Evolutionary conservation across 495 filamentous ascomycete species (phyloP).

Genomic region (Hyphodiscus hymeniophilus): DNA sequence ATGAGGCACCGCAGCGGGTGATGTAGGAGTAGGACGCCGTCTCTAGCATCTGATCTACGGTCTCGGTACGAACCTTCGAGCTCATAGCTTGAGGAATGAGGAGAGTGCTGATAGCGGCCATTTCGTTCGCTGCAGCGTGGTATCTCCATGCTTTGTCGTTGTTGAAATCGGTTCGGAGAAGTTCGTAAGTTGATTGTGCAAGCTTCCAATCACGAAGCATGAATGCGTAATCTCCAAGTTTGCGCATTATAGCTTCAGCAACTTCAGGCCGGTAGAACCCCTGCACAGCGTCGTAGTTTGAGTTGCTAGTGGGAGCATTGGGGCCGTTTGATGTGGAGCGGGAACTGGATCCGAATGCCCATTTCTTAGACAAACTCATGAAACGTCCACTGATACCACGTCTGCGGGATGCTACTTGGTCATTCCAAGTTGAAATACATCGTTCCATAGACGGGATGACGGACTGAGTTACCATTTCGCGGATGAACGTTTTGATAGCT

Average conservation of each 20-base stretch:
- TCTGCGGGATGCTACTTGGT: slow-evolving; percentile 86
- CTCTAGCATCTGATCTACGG: slow-evolving; percentile 76
- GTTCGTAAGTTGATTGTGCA: slow-evolving; percentile 82
- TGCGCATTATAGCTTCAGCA: slow-evolving; percentile 84
- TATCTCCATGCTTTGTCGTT: slow-evolving; percentile 97
- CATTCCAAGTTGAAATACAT: slow-evolving; percentile 84
- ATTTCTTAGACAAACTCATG: slow-evolving; percentile 83
- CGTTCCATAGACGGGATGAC: slow-evolving; percentile 94
- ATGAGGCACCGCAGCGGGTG: slow-evolving; percentile 66
- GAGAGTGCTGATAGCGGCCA: slow-evolving; percentile 77
- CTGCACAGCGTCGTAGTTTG: slow-evolving; percentile 68
- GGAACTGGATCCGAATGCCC: slow-evolving; percentile 58
- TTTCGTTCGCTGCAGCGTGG: slow-evolving; percentile 87
- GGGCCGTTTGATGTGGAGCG: slow-evolving; percentile 30
- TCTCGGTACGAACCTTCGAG: slow-evolving; percentile 67
- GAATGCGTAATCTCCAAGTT: slow-evolving; percentile 89
- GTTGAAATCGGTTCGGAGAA: slow-evolving; percentile 76
- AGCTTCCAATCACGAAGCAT: slow-evolving; percentile 95
- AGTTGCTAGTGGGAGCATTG: slow-evolving; percentile 27
- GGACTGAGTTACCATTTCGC: slow-evolving; percentile 89
- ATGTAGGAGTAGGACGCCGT: slow-evolving; percentile 86
- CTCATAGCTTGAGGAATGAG: slow-evolving; percentile 62
- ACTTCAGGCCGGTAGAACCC: slow-evolving; percentile 79
- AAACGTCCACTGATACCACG: slow-evolving; percentile 83
- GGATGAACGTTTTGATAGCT: slow-evolving; percentile 76